Base-by-base conservation (phyloP, 495 filamentous ascomycete species). In the Penicilliopsis zonata region DNA sequence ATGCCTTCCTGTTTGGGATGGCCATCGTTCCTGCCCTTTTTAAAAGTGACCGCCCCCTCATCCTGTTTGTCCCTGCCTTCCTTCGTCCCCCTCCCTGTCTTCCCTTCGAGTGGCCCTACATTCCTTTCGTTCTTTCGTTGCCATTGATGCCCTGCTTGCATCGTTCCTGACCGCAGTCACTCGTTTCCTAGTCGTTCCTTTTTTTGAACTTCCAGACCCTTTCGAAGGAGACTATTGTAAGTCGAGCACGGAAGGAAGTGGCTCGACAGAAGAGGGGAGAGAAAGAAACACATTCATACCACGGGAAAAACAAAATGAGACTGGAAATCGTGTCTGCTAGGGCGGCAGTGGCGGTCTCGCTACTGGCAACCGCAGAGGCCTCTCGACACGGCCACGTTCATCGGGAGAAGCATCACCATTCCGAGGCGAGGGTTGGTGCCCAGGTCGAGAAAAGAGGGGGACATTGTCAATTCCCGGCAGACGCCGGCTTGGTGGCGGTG, bases 401-500 rank as follows among this genome's bases (percentile, higher is more conserved):
- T 44, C 32, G 14, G 29, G 58, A 53, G 40, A 28, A 13, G 33
- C 61, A 46, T 44, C 39, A 33, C 59, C 30, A 20, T 33, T 30
- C 38, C 24, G 24, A 20, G 5, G 34, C 27, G 17, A 35, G 24
- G 26, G 26, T 24, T 35, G 14, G n/a, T 43, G 40, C 18, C 33
- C 38, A 10, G 35, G 39, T 58, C 13, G 43, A 55, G 47, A 67
- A 65, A 44, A 53, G 50, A 33, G 42, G 70, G 32, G 66, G 62
- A 18, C 50, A 61, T 39, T 87, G 82, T 50, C 38, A 66, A 33
- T 78, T 87, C 47, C 82, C 83, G 10, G 52, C 51, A 22, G 63
- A 81, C 45, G 74, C 72, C 14, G 81, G 82, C 22, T 53, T 87
- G 41, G 70, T 86, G 27, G 51, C 67, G 19, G 67, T 88, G 17